Conservation (phyloP, 441 rosid species). For the Hypseocharis bilobata region DNA sequence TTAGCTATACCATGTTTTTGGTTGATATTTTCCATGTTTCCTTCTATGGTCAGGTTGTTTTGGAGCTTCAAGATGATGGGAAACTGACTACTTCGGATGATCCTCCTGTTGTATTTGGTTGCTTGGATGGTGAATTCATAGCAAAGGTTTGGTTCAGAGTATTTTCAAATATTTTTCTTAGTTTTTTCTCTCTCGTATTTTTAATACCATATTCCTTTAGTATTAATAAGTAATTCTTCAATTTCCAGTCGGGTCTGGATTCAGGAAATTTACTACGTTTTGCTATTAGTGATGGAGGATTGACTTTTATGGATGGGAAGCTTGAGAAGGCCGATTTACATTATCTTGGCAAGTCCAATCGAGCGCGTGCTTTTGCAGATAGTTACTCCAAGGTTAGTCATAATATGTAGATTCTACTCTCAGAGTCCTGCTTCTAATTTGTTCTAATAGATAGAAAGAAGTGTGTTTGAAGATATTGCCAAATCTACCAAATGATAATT, state of each 20-base stretch:
- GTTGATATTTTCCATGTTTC: constrained; percentile 1
- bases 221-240: constrained; percentile 9
- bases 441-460: too few relatives aligned
- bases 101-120: constrained; percentile 61
- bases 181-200: not conserved
- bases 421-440: not conserved
- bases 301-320: constrained; percentile 67
- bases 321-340: constrained; percentile 69
- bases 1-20: not conserved
- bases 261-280: constrained; percentile 63
- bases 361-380: constrained; percentile 81
- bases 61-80: constrained; percentile 77
- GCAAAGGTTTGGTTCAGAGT: constrained; percentile 58
- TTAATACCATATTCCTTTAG: not conserved
- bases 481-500: not conserved
- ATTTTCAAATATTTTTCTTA: too few relatives aligned
- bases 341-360: constrained; percentile 54
- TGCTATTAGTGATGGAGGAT: constrained; percentile 58
- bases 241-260: constrained; percentile 47
- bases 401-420: not conserved
- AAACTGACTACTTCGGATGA: constrained; percentile 74
- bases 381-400: constrained; percentile 78
- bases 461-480: not conserved
- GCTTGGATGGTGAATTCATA: constrained; percentile 53
- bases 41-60: constrained; percentile 46